Percentiles rank a stretch among this genome's conserved stretches.
Conservation (phyloP, 768 basidiomycete species). For the Tulasnella sp. region DNA sequence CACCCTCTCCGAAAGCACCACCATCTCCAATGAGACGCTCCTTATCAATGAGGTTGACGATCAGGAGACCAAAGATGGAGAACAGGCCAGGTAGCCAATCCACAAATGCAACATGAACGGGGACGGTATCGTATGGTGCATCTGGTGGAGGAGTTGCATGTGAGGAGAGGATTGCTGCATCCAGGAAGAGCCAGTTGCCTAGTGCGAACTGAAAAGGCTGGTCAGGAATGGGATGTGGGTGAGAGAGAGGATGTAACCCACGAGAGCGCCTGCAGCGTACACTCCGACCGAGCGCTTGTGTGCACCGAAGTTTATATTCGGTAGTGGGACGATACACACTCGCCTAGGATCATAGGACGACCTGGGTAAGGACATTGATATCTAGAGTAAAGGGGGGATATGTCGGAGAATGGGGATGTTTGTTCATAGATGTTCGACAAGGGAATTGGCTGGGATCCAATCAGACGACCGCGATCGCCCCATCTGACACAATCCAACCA, state of each 20-base stretch:
- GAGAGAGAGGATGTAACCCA: conserved; percentile 27
- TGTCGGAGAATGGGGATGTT: not conserved
- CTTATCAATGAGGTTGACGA: conserved; percentile 94
- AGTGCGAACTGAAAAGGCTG: conserved; percentile 62
- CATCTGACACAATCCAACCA: not conserved
- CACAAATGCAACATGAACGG: conserved; percentile 78
- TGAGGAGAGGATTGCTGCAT: conserved; percentile 82
- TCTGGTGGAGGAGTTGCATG: conserved; percentile 71
- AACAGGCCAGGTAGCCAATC: conserved; percentile 98
- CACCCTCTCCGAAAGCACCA: conserved; percentile 40
- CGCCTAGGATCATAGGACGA: conserved; percentile 76
- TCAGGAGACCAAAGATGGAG: conserved; percentile 81
- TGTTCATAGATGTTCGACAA: not conserved
- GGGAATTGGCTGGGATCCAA: not conserved
- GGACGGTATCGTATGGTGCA: conserved; percentile 54
- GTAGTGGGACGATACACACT: conserved; percentile 82
- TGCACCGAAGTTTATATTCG: conserved; percentile 55
- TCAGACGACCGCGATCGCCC: not conserved
- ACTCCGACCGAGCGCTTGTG: conserved; percentile 77
- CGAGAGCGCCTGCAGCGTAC: conserved; percentile 84
- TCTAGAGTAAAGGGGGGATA: no score
- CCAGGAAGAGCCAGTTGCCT: conserved; percentile 91
- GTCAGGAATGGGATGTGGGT: conserved; percentile 2
- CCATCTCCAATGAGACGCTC: conserved; percentile 73
- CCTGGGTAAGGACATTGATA: conserved; percentile 42